Evolutionary conservation across 768 basidiomycete species (phyloP).

Genomic region (Sporobolomyces pararoseus): DNA sequence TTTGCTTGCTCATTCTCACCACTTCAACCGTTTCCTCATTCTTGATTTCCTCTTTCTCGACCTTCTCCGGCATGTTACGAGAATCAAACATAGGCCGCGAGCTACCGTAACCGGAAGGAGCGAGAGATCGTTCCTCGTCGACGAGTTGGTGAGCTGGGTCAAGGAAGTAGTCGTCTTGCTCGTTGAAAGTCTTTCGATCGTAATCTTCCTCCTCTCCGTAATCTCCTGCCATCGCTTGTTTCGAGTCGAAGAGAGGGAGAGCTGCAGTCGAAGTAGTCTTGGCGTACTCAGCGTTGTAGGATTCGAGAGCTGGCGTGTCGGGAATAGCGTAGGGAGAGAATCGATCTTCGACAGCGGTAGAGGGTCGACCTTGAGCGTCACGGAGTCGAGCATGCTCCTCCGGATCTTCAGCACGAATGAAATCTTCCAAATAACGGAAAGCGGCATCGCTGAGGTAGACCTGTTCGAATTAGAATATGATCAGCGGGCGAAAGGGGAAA

Average conservation of each 20-base stretch:
- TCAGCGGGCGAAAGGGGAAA: not conserved
- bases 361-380: conserved; percentile 62
- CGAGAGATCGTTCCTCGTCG: conserved; percentile 39
- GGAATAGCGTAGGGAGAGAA: conserved; percentile 47
- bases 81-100: conserved; percentile 37
- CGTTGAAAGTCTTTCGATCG: conserved; percentile 46
- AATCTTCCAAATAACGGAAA: conserved; percentile 85
- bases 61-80: conserved; percentile 28
- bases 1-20: conserved; percentile 71
- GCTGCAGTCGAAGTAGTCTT: conserved; percentile 60
- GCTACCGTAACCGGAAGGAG: conserved; percentile 22
- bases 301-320: conserved; percentile 35
- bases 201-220: conserved; percentile 68
- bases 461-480: conserved; percentile 51
- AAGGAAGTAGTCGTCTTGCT: conserved; percentile 33
- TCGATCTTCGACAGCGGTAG: conserved; percentile 44
- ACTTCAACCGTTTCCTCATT: conserved; percentile 64
- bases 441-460: conserved; percentile 80
- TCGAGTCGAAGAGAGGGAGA: conserved; percentile 76
- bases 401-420: conserved; percentile 71
- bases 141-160: conserved; percentile 5
- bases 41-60: conserved; percentile 15
- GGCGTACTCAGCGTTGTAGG: conserved; percentile 33
- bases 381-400: conserved; percentile 82
- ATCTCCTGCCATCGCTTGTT: conserved; percentile 57